phyloP scores from a whole-genome alignment of 352 stramenopile genomes.

The Phytophthora parvispora region DNA sequence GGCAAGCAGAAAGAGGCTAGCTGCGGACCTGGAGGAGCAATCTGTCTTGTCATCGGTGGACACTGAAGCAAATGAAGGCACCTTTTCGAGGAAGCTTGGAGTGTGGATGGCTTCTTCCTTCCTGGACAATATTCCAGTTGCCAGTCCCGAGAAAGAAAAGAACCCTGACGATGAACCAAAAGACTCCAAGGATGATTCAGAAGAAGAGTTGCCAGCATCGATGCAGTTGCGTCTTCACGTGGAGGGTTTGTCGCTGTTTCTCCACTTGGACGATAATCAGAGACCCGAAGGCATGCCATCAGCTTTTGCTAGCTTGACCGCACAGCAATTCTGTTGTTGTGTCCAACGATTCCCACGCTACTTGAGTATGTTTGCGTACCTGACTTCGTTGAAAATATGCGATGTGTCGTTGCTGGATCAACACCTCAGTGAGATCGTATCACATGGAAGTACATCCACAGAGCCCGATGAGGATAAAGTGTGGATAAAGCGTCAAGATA shows the following conservation, averaged over 20 bases:
- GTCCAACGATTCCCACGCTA: slow-evolving; percentile 79
- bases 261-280: slow-evolving; percentile 65
- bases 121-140: slow-evolving; percentile 47
- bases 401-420: slow-evolving; percentile 72
- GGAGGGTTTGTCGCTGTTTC: slow-evolving; percentile 69
- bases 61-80: slow-evolving; percentile 41
- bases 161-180: slow-evolving; percentile 23
- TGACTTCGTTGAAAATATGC: slow-evolving; percentile 79
- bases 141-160: slow-evolving; percentile 33
- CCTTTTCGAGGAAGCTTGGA: slow-evolving; percentile 62
- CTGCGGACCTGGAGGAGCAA: slow-evolving; percentile 32
- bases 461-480: slow-evolving; percentile 30
- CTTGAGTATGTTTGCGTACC: slow-evolving; percentile 76
- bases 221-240: slow-evolving; percentile 86
- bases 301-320: slow-evolving; percentile 69
- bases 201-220: slow-evolving; percentile 50
- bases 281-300: slow-evolving; percentile 40
- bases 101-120: slow-evolving; percentile 71
- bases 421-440: slow-evolving; percentile 75
- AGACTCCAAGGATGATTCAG: slow-evolving; percentile 28
- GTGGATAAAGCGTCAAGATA: slow-evolving; percentile 16
- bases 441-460: slow-evolving; percentile 40
- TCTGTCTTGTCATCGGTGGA: slow-evolving; percentile 42
- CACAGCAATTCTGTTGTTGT: slow-evolving; percentile 78
- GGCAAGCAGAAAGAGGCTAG: slow-evolving; percentile 19